Evolutionary conservation across 805 yeast genomes (phyloP), one percentile per base, ranked within the genome.

Genomic region (Hanseniaspora hatyaiensis): DNA sequence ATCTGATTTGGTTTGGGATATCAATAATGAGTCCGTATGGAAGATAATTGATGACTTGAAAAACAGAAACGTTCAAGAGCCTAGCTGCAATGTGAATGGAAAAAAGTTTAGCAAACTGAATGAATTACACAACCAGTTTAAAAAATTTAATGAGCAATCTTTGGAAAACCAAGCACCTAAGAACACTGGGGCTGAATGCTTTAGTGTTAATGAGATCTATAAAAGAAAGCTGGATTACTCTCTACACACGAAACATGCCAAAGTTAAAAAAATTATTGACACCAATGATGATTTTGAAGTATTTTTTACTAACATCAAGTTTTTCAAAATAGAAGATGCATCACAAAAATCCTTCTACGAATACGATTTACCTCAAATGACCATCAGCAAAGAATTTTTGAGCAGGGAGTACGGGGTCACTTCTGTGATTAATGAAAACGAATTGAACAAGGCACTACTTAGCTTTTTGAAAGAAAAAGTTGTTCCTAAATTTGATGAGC

Each of bases 91-190:
- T 26, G 31, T 37, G 4, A 28, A 45, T 23, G 33, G 49, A 34
- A 42, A 45, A 37, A 45, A 45, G n/a, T 45, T 45, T 28, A 37
- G 24, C 13, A 45, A 37, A 34, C 22, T 45, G 19, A 33, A 32
- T 4, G 38, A 37, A 9, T 31, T 45, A 26, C 29, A 26, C 11
- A 26, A 6, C 29, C 29, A 26, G 11, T 26, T 26, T 26, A 11
- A 26, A 26, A 26, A 26, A 6, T 8, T 8, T 12, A 19, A 34
- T 31, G 37, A 30, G 13, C 24, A 37, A 13, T 28, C 31, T 11
- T n/a, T n/a, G n/a, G 13, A 36, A 6, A 31, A 18, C 15, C 8
- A 39, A 23, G 12, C n/a, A 4, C 12, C 22, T 1, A 12, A 5
- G 16, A 23, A 34, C 15, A 29, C 19, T 6, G 26, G 15, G 18